Base-by-base conservation (phyloP, 2,329 filamentous ascomycete species). In the Furcasterigmium sp. region DNA sequence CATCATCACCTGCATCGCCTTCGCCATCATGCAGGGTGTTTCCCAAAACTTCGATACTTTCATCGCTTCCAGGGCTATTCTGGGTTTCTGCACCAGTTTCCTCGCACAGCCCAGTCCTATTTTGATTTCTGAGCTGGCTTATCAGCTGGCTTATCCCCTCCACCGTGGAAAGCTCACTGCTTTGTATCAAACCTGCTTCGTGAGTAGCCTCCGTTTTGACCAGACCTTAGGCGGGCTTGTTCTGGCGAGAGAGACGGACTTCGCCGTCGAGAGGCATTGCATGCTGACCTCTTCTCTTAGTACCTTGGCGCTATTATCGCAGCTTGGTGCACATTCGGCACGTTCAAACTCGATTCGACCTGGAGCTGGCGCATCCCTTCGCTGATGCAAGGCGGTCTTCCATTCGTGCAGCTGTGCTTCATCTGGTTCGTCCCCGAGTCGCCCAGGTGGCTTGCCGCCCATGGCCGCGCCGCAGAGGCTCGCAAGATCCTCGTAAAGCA, bases 61-160 rank as follows among this genome's bases (percentile, higher is more conserved):
- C 18, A 56, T 65, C n/a, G 49, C 54, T 0, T 51, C 56, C 0
- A 47, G 63, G 13, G 53, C 56, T 8, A 46, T 67, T 7, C 50
- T 67, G 1, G 63, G 64, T 1, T 56, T 62, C 40, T 56, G 54
- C 5, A 55, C 54, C 2, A 51, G 47, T 19, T 57, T 65, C 21
- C 48, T 59, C 4, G 53, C 55, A 2, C 59, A 60, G 8, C 56
- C 61, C 0, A 56, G 56, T 2, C 60, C 62, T 2, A 54, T 63
- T 3, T 49, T 66, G 0, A 57, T 65, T 3, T 51, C 61, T 0
- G 62, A 66, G 39, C 48, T 65, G 6, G 59, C 61, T 0, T 61
- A 62, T 41, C 61, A 66, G 39, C 48, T 65, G 6, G 59, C 61
- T 0, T 61, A 62, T 41, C 61, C 61, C 1, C 56, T 56, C 0